Conservation (phyloP, 31 red algal species). For the Odonthalia washingtoniensis region DNA sequence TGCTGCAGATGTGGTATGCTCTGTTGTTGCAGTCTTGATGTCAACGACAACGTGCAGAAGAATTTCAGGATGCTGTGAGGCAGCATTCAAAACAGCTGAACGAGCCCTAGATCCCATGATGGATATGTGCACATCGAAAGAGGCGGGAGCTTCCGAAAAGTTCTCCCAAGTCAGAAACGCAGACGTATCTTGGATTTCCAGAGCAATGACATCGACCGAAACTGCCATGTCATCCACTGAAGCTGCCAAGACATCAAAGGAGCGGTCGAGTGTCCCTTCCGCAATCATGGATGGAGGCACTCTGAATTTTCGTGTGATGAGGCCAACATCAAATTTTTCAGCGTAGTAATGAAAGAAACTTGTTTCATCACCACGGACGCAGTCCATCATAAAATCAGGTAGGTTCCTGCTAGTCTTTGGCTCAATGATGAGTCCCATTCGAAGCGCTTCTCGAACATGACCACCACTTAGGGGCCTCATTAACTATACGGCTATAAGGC, state of each 20-base stretch:
- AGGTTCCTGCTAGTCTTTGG: not conserved
- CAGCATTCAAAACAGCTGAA: not conserved
- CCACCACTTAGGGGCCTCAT: not conserved
- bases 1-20: not conserved
- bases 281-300: not conserved
- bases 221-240: not conserved
- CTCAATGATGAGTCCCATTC: not conserved
- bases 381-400: not conserved
- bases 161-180: too few species aligned
- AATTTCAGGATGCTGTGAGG: not conserved
- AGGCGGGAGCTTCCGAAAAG: conserved; percentile 9
- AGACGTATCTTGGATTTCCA: too few species aligned
- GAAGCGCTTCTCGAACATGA: not conserved
- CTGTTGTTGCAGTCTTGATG: not conserved
- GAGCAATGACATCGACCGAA: not conserved
- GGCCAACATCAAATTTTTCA: not conserved
- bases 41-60: not conserved
- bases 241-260: not conserved
- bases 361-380: not conserved
- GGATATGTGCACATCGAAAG: not conserved
- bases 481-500: not conserved
- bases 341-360: not conserved
- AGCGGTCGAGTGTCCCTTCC: not conserved
- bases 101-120: not conserved
- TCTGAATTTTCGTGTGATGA: not conserved